These are phyloP conservation scores for Mycogone perniciosa DNA, from an alignment of 2,329 filamentous ascomycete genomes.

Conservation along the genomic window DNA sequence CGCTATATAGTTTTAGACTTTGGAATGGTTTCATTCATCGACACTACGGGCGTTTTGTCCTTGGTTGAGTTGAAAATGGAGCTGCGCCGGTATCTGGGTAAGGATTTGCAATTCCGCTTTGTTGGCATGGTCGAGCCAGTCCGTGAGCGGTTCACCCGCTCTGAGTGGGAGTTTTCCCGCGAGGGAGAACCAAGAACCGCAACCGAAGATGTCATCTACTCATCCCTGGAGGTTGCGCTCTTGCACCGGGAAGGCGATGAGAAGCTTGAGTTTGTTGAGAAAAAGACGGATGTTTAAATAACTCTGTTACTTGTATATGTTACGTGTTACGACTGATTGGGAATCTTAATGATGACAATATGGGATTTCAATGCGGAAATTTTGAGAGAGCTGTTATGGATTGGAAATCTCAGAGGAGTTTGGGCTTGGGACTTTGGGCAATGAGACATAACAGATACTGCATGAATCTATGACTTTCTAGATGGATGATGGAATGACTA, in stretches of 20 bases:
- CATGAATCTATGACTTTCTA: too few relatives aligned
- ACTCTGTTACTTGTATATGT: not conserved
- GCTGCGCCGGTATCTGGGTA: conserved; percentile 43
- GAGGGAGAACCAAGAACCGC: conserved; percentile 22
- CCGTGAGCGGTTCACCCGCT: conserved; percentile 31
- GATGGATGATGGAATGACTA: too few relatives aligned
- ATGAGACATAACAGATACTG: too few relatives aligned
- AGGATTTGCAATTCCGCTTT: conserved; percentile 40
- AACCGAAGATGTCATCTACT: conserved; percentile 16
- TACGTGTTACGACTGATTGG: not conserved
- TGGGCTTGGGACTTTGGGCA: not conserved
- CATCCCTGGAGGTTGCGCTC: conserved; percentile 16
- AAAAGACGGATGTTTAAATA: conserved; percentile 7
- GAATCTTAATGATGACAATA: not conserved
- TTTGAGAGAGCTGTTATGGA: not conserved
- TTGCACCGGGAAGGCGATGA: conserved; percentile 15
- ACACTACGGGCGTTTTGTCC: conserved; percentile 45
- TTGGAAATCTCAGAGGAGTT: conserved; percentile 6
- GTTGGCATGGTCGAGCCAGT: conserved; percentile 40
- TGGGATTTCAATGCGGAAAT: not conserved
- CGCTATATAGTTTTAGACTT: conserved; percentile 48
- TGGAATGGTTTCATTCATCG: conserved; percentile 44
- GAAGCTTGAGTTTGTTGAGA: conserved; percentile 11
- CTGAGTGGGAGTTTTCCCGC: conserved; percentile 30
- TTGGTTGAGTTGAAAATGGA: conserved; percentile 43